These are phyloP conservation scores for Pythium scleroteichum DNA, from an alignment of 352 stramenopile genomes.

Conservation along the genomic window DNA sequence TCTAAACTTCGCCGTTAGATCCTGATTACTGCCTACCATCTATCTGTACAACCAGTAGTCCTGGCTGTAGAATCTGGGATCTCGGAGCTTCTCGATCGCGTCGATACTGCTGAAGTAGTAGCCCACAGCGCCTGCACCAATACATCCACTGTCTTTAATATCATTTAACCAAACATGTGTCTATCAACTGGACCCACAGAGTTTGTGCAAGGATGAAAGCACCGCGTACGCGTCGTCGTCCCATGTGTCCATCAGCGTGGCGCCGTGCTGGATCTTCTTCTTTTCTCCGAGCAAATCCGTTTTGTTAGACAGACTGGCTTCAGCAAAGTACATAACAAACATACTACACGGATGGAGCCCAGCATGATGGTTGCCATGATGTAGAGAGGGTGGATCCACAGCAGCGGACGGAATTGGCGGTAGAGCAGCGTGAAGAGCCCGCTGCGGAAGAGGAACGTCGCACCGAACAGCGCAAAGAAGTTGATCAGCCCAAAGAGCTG, in stretches of 20 bases:
- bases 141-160: background rate
- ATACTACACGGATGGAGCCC: conserved; percentile 39
- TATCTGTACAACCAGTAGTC: conserved; percentile 47
- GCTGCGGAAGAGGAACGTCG: conserved; percentile 74
- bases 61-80: conserved; percentile 57
- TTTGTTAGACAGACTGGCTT: too few relatives aligned
- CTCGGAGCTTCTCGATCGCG: conserved; percentile 48
- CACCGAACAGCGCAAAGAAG: conserved; percentile 54
- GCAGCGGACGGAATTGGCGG: conserved; percentile 45
- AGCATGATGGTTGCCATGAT: conserved; percentile 52
- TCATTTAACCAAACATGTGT: too few relatives aligned
- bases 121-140: conserved; percentile 36
- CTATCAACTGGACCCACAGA: too few relatives aligned
- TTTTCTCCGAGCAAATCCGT: background rate
- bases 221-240: conserved; percentile 38
- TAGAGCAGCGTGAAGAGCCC: conserved; percentile 64
- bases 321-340: background rate
- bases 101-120: conserved; percentile 60
- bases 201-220: conserved; percentile 57
- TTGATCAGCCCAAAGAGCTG: conserved; percentile 61
- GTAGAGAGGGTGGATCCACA: conserved; percentile 53
- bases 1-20: conserved; percentile 11
- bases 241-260: conserved; percentile 43
- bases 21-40: too few relatives aligned
- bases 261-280: conserved; percentile 26